Evolutionary conservation across 192 early-diverging fungal genomes (phyloP).

Genomic region (Mortierella alpina): DNA sequence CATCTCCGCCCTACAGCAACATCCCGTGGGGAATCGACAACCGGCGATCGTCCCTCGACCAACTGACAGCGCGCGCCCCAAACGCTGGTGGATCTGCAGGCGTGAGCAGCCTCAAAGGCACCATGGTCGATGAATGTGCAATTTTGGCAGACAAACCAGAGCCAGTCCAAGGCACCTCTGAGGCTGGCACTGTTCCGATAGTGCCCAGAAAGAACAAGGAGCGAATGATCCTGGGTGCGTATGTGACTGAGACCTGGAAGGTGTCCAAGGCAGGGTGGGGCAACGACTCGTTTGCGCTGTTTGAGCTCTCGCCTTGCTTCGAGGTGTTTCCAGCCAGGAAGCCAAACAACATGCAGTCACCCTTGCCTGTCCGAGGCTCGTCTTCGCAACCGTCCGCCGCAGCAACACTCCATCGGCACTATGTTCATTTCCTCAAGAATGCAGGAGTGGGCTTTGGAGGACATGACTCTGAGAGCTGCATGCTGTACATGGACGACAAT

Average conservation of each 20-base stretch:
- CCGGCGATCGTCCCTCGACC: conserved; percentile 16
- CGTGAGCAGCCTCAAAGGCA: background rate
- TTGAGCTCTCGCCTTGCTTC: conserved; percentile 61
- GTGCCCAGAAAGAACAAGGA: background rate
- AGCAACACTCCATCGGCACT: conserved; percentile 6
- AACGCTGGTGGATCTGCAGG: conserved; percentile 8
- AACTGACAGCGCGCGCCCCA: conserved; percentile 8
- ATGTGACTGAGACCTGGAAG: conserved; percentile 65
- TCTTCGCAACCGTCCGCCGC: background rate
- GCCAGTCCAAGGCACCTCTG: background rate
- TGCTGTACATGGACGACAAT: conserved; percentile 60
- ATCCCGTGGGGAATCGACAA: conserved; percentile 10
- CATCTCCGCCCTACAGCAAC: conserved; percentile 19
- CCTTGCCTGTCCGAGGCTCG: background rate
- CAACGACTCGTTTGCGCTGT: conserved; percentile 53
- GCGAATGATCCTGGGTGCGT: conserved; percentile 60
- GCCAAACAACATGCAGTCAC: conserved; percentile 24
- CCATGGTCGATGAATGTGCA: background rate
- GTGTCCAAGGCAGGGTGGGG: conserved; percentile 62
- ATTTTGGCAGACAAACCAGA: background rate
- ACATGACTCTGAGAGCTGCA: conserved; percentile 44
- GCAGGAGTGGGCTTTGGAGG: conserved; percentile 47
- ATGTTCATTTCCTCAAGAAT: conserved; percentile 45
- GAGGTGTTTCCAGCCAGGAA: conserved; percentile 54
- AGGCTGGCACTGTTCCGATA: background rate